Evolutionary conservation across 129 eudicot genomes (phyloP), one percentile per base, ranked within the genome.

Genomic region (Sambucus nigra): DNA sequence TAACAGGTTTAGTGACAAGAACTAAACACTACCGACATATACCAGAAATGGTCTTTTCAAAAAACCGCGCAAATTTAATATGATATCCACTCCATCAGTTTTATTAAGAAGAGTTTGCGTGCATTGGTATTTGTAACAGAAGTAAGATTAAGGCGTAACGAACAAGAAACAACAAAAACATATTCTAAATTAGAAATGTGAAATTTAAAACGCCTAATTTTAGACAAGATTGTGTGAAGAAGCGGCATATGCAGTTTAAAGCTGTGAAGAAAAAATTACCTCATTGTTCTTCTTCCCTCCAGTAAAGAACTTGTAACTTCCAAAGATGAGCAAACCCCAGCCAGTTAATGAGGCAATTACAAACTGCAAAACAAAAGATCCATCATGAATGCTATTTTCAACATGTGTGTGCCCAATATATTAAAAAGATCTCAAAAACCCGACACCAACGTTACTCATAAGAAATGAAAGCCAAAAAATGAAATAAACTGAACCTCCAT

Each of bases 261-360:
- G 42, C n/a, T n/a, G n/a, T n/a, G 42, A 35, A 35, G 3, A 35
- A 35, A 35, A 2, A 2, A 7, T 7, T 35, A 7, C 65, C 6
- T 59, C 67, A 26, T 68, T 51, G 42, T 35, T 35, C 12, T 44
- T 50, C 18, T 60, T 59, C 39, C 49, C 67, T 21, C 61, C 35
- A 19, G 55, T 51, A 27, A 59, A 68, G 61, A 68, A 53, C 61
- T 68, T 68, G 61, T 68, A 68, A 7, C 54, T 61, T 0, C 61
- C 60, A 59, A 11, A 68, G 17, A 59, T 5, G 21, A 42, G 47
- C 21, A 54, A n/a, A 24, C 73, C 73, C 73, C 73, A 68, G n/a
- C 73, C 73, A 59, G 61, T 22, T 1, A 59, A 26, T 28, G 73
- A 68, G 39, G 41, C 61, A 51, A 68, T 59, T 29, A 68, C 67